phyloP scores from a whole-genome alignment of 805 yeast species.

The Ogataea trehaloabstinens region DNA sequence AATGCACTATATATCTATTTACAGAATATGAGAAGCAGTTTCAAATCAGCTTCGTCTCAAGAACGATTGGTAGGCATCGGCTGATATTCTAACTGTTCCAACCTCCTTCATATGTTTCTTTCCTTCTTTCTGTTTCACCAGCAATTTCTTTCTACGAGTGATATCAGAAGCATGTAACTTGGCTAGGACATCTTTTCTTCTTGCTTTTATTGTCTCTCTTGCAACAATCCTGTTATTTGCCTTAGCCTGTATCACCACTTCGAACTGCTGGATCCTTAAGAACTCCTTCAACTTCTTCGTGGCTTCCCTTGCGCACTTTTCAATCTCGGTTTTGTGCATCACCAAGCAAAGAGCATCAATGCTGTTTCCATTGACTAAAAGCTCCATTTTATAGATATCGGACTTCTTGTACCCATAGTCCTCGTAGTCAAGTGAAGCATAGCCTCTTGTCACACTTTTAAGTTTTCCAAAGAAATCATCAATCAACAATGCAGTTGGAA shows the following conservation, averaged over 20 bases:
- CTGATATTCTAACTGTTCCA: conserved; percentile 75
- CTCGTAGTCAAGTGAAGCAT: conserved; percentile 92
- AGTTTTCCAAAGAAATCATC: conserved; percentile 95
- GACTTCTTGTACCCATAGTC: conserved; percentile 84
- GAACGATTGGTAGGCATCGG: conserved; percentile 88
- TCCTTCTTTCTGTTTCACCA: conserved; percentile 90
- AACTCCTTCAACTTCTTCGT: conserved; percentile 79
- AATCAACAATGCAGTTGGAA: conserved; percentile 87
- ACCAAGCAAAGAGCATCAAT: conserved; percentile 92
- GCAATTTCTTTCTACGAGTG: conserved; percentile 81
- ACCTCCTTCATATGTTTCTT: conserved; percentile 77
- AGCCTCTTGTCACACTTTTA: conserved; percentile 87
- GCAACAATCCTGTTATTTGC: conserved; percentile 81
- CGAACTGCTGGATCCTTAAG: conserved; percentile 80
- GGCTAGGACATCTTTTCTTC: conserved; percentile 92
- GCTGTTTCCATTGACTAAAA: conserved; percentile 83
- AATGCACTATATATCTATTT: neutral
- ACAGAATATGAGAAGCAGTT: neutral
- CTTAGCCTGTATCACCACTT: conserved; percentile 88
- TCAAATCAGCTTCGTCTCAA: conserved; percentile 38
- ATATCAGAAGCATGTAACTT: conserved; percentile 92
- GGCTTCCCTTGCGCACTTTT: conserved; percentile 72
- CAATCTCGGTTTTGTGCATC: conserved; percentile 79
- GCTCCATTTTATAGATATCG: conserved; percentile 82
- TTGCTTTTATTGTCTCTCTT: conserved; percentile 89